Evolutionary conservation across 2,329 filamentous ascomycete genomes (phyloP).

Genomic region (Pyricularia pennisetigena): DNA sequence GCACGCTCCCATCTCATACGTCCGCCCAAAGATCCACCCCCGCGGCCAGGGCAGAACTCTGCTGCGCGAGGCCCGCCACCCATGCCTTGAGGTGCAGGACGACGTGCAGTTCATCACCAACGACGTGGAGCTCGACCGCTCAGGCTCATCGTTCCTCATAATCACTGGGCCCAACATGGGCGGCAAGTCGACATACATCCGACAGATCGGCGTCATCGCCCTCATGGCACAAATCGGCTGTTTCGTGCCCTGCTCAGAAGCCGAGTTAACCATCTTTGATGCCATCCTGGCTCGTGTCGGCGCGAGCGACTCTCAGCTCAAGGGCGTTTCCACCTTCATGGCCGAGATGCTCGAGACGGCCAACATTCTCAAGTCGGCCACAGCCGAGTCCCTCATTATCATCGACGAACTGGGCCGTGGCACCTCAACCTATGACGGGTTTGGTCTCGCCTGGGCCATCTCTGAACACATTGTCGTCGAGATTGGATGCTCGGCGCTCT

Average conservation of each 20-base stretch:
- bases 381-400: slow-evolving; percentile 90
- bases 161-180: slow-evolving; percentile 99
- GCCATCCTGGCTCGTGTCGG: slow-evolving; percentile 93
- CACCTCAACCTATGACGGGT: slow-evolving; percentile 96
- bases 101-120: slow-evolving; percentile 99
- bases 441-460: slow-evolving; percentile 98
- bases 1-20: slow-evolving; percentile 85
- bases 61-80: slow-evolving; percentile 88
- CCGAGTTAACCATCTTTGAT: slow-evolving; percentile 92
- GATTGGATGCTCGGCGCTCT: slow-evolving; percentile 88
- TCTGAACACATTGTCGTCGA: slow-evolving; percentile 95
- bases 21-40: slow-evolving; percentile 80
- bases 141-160: slow-evolving; percentile 81
- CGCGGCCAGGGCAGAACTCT: slow-evolving; percentile 82
- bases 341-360: slow-evolving; percentile 98
- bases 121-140: slow-evolving; percentile 73
- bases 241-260: slow-evolving; percentile 85
- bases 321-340: slow-evolving; percentile 98
- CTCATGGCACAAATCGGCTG: slow-evolving; percentile 96
- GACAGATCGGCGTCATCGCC: slow-evolving; percentile 92
- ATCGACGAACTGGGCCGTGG: slow-evolving; percentile 96
- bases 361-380: slow-evolving; percentile 96
- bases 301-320: slow-evolving; percentile 91
- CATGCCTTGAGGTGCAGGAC: slow-evolving; percentile 98
- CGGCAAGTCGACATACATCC: slow-evolving; percentile 96